Percentiles rank a stretch among this genome's conserved stretches.
phyloP scores from a whole-genome alignment of 78 protist genomes.

The Cavenderia fasciculata region DNA sequence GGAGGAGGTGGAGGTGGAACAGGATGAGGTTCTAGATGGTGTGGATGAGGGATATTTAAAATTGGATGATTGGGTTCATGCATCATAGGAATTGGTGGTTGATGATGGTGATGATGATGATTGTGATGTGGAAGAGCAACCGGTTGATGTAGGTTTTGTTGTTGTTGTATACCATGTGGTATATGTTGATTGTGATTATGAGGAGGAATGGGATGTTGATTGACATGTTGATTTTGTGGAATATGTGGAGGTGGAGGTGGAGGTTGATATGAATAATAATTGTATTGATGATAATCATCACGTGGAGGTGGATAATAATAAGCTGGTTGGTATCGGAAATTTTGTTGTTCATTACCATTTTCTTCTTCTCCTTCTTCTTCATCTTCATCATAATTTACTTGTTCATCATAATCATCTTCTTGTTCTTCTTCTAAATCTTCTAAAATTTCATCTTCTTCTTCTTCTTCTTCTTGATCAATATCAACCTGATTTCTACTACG shows the following conservation, averaged over 20 bases:
- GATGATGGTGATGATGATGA: no score
- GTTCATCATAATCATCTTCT: background rate
- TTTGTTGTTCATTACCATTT: no score
- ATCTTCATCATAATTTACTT: background rate
- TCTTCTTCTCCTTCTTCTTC: background rate
- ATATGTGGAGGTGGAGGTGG: background rate
- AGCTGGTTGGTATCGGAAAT: background rate
- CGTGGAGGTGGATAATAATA: background rate
- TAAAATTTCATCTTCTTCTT: background rate
- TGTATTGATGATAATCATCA: background rate
- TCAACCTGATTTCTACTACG: background rate
- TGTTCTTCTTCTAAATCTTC: background rate
- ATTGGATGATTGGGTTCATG: no score
- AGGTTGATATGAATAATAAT: background rate
- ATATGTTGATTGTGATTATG: no score
- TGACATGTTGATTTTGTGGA: background rate
- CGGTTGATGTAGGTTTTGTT: no score
- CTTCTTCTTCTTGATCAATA: constrained; percentile 1
- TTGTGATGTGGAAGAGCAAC: no score
- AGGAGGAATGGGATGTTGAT: background rate
- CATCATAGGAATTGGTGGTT: no score
- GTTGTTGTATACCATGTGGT: no score
- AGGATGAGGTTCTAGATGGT: no score
- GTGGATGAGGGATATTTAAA: no score
- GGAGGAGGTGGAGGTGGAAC: no score